These are phyloP conservation scores for Fusarium sp. DNA, from an alignment of 2,329 filamentous ascomycete genomes.

Conservation along the genomic window DNA sequence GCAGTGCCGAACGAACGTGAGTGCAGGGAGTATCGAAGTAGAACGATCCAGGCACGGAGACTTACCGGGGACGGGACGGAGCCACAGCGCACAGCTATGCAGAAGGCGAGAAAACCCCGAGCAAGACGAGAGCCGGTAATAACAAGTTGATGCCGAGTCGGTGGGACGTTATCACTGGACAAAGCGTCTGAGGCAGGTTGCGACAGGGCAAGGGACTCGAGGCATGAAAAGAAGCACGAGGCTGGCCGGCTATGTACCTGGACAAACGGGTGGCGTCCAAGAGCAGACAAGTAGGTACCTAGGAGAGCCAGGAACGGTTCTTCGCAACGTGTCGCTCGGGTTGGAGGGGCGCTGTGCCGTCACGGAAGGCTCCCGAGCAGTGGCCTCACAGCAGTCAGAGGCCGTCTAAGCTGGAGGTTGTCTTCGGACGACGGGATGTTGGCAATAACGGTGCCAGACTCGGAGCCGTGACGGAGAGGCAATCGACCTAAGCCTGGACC, in stretches of 20 bases:
- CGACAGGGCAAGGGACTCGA: conserved; percentile 10
- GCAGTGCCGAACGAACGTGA: conserved; percentile 36
- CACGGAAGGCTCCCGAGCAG: conserved; percentile 41
- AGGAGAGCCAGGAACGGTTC: conserved; percentile 22
- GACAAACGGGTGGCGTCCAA: conserved; percentile 30
- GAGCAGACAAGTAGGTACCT: conserved; percentile 5
- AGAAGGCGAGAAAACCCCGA: conserved; percentile 44
- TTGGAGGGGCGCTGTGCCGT: conserved; percentile 23
- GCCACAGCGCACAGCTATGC: conserved; percentile 9
- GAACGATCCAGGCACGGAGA: conserved; percentile 28
- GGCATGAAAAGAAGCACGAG: conserved; percentile 20
- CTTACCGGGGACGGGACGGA: conserved; percentile 41
- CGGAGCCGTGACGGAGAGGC: conserved; percentile 34
- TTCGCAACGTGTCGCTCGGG: conserved; percentile 23
- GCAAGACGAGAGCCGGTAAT: conserved; percentile 14
- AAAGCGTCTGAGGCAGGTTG: conserved; percentile 16
- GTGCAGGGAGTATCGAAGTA: conserved; percentile 30
- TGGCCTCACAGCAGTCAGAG: conserved; percentile 13
- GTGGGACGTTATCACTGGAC: conserved; percentile 16
- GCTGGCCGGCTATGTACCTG: conserved; percentile 31
- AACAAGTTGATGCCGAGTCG: conserved; percentile 22
- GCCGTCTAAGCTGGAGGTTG: conserved; percentile 10
- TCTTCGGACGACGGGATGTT: conserved; percentile 47
- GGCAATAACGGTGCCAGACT: conserved; percentile 27
- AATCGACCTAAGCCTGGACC: conserved; percentile 37